phyloP scores from a whole-genome alignment of 2,329 filamentous ascomycete species.

The Akanthomyces muscarius region DNA sequence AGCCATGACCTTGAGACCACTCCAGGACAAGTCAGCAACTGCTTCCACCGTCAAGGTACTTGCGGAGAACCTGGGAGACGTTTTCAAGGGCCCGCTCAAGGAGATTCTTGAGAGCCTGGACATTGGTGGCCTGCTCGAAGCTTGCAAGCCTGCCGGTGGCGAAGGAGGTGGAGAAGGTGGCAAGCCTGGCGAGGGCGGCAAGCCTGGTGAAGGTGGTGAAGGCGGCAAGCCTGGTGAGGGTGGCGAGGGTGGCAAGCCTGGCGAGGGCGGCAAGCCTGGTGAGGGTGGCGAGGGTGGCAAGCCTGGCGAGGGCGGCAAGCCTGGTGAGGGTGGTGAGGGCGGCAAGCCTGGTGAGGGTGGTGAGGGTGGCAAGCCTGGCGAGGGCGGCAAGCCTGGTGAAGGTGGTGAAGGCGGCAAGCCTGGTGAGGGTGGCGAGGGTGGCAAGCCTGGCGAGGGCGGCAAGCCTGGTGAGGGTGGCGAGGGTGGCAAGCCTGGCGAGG shows the following conservation, averaged over 20 bases:
- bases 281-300: not conserved
- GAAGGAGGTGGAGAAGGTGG: not conserved
- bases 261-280: not conserved
- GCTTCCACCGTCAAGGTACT: not conserved
- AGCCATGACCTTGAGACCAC: not conserved
- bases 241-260: not conserved
- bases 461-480: not conserved
- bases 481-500: not conserved
- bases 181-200: not conserved
- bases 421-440: too few species aligned
- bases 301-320: not conserved
- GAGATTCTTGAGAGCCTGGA: slow-evolving; percentile 1
- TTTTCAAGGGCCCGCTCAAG: slow-evolving; percentile 5
- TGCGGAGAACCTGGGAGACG: not conserved
- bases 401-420: not conserved
- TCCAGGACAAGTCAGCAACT: not conserved
- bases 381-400: not conserved
- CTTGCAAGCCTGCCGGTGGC: not conserved
- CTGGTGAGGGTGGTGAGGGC: not conserved
- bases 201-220: not conserved
- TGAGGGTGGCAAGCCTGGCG: not conserved
- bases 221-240: not conserved
- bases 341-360: not conserved
- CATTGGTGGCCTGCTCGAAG: not conserved
- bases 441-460: not conserved